Base-by-base conservation (phyloP, 768 basidiomycete species). In the Auricularia sp. region DNA sequence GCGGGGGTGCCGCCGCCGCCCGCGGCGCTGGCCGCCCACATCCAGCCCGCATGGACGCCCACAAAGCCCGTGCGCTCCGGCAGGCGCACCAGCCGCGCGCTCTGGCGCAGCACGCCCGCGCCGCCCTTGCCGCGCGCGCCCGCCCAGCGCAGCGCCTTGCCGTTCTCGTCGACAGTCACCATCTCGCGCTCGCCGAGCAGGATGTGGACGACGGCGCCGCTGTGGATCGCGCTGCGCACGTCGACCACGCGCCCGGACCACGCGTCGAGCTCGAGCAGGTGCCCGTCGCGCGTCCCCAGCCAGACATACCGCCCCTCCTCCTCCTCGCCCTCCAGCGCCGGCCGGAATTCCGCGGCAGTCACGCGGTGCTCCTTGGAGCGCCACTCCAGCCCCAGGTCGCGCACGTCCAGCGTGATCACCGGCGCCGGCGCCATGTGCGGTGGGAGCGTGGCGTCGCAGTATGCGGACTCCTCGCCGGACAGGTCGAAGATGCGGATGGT, bases 221-320 rank as follows among this genome's bases (percentile, higher is more conserved):
- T 70, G 70, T 97, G 95, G 0, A 83, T 83, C 13, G 79, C 78
- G 42, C 80, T 78, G 67, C 86, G 90, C 37, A 80, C 77, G 14
- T 83, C 85, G 1, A 79, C 79, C 21, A 93, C 74, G 3, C 69
- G 68, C 0, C 86, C 88, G 2, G 80, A 84, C 63, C 81, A 75
- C 45, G 89, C 77, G 71, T 98, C 92, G 64, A 96, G 68, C 78
- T 97, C 94, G 68, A 88, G 80, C 33, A 99, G 66, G 73, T 89
- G 86, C 0, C 96, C 96, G 33, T 96, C 93, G 76, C 90, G 94
- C 35, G 92, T 92, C 3, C 95, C 96, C 11, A 88, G 76, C 95
- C 95, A 98, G 2, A 94, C 69, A 64, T 83, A 80, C 36, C 78
- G 78, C 2, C 89, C 91, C 18, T 81, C 77, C 63, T 87, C 83